Base-by-base conservation (phyloP, 495 filamentous ascomycete genomes). In the Tuber calosporum region DNA sequence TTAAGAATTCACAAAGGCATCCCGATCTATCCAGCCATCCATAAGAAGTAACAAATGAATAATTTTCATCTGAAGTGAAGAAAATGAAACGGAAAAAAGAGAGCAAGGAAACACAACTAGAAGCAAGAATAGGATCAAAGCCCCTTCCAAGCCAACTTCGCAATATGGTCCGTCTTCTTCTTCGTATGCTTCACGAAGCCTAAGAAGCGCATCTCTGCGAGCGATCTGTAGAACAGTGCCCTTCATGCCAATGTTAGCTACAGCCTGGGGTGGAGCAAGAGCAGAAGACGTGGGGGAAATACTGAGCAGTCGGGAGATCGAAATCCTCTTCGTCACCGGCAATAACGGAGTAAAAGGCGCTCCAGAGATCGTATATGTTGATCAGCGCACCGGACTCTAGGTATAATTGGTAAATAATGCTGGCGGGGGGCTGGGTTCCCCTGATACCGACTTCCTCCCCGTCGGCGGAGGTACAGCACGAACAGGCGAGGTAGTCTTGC, bases 81-180 rank as follows among this genome's bases (percentile, higher is more conserved):
- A 6, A 30, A 62, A 15, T 30, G 9, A 30, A 30, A 58, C 15
- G 9, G n/a, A 30, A 30, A n/a, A 62, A 34, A 0, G 5, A 17
- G n/a, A 26, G 53, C 20, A 58, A 30, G 26, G n/a, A 30, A 58
- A 13, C 3, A 15, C 13, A 34, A 58, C 30, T 26, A 58, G n/a
- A 26, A 26, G 43, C 5, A 22, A 26, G 48, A 58, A 26, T 30
- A 58, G 30, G 48, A 9, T 78, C 41, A 91, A 68, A 92, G 77
- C 3, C 90, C 90, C 76, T 87, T 87, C 90, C 90, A 92, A 42
- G 85, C 83, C 71, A 92, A 83, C 83, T 97, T 98, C 26, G 92
- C 90, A 76, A 97, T 83, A 83, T 97, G 94, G 82, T 97, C 95
- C 19, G 88, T 87, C 86, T 95, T 96, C 86, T 93, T 97, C 83